Base-by-base conservation (phyloP, 805 yeast species). In the Yarrowia sp. region DNA sequence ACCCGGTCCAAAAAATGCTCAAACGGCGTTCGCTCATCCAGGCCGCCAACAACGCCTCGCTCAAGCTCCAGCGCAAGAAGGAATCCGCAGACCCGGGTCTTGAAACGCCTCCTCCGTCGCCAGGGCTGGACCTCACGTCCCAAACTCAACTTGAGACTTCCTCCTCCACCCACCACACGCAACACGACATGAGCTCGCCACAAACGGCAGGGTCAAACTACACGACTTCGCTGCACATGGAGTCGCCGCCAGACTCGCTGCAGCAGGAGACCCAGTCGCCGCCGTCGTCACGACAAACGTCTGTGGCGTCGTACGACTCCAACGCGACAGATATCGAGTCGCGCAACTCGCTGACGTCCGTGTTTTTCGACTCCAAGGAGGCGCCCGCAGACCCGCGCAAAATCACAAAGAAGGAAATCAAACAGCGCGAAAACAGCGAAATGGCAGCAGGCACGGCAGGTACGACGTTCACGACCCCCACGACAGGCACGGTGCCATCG, bases 331-430 rank as follows among this genome's bases (percentile, higher is more conserved):
- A 54, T 24, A 54, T 54, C 11, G 61, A 54, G 24, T 54, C 61
- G 24, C 61, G 61, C 33, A 54, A 54, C 46, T 54, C 61, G 33
- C 46, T 54, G 7, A 54, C 24, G 36, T 54, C 49, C 22, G 63
- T 41, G n/a, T 58, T 58, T 28, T 58, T 58, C 51, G 63, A 58
- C 41, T 58, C 63, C 40, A 41, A 58, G 24, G 63, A 58, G 32
- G 63, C 63, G 24, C 63, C 63, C 16, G 63, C 63, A 8, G 63
- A 58, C 51, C 63, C 63, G 12, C 51, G 63, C n/a, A 43, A 43
- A 14, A 43, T 58, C 40, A 58, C 63, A 16, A 30, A 33, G 41
- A 41, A 58, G 51, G 51, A 58, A 58, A 41, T 58, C 41, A 30
- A 43, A 14, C 49, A 41, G 24, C 38, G 62, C 19, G 49, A 56